A percentile compares a stretch with the other conserved stretches of the same genome.
Conservation (phyloP, 2,329 filamentous ascomycete species). For the Aspergillus fumigatiaffinis region DNA sequence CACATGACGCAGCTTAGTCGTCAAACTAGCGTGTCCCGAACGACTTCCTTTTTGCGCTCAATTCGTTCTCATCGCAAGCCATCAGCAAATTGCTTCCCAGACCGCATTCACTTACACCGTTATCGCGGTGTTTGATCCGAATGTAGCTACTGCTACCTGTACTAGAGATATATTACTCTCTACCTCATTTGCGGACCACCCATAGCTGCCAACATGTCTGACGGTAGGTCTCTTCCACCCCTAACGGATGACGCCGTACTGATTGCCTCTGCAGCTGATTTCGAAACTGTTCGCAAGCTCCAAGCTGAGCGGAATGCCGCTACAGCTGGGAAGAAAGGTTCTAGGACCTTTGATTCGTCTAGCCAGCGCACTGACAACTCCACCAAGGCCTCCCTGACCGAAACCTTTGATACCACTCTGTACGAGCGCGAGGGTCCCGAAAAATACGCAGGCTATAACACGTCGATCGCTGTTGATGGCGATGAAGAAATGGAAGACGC, state of each 20-base stretch:
- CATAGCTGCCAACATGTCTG: slow-evolving; percentile 38
- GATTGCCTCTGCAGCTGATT: slow-evolving; percentile 58
- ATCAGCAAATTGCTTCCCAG: slow-evolving; percentile 14
- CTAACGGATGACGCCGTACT: slow-evolving; percentile 17
- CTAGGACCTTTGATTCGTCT: slow-evolving; percentile 71
- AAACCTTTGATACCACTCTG: slow-evolving; percentile 77
- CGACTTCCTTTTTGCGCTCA: slow-evolving; percentile 16
- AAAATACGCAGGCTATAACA: slow-evolving; percentile 86
- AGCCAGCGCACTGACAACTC: slow-evolving; percentile 78
- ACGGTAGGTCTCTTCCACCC: slow-evolving; percentile 33
- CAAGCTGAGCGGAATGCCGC: slow-evolving; percentile 89
- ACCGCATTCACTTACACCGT: slow-evolving; percentile 24
- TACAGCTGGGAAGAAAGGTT: slow-evolving; percentile 73
- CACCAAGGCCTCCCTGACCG: slow-evolving; percentile 87
- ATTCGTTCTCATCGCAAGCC: slow-evolving; percentile 11
- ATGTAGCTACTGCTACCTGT: slow-evolving; percentile 31
- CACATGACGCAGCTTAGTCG: not conserved
- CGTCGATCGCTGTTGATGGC: slow-evolving; percentile 75
- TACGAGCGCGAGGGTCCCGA: slow-evolving; percentile 76
- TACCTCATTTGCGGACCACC: slow-evolving; percentile 21
- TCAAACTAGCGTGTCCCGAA: not conserved
- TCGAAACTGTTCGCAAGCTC: slow-evolving; percentile 80
- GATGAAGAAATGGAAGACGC: slow-evolving; percentile 74
- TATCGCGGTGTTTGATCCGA: slow-evolving; percentile 30
- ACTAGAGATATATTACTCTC: slow-evolving; percentile 24